Evolutionary conservation across 192 early-diverging fungal species (phyloP).

Genomic region (Obelidium mucronatum): DNA sequence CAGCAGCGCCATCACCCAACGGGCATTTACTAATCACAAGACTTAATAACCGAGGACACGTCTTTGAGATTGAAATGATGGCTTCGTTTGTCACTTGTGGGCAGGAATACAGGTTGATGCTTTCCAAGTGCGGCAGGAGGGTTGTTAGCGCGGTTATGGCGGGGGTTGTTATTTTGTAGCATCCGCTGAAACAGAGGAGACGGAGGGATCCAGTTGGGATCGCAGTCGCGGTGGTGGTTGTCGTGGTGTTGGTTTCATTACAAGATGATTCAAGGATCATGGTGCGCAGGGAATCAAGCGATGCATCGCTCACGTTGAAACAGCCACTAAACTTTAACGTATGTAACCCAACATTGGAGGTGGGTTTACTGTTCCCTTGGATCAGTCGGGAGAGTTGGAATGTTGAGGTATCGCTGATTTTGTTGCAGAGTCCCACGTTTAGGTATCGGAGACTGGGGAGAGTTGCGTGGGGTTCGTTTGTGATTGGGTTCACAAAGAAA

Average conservation of each 20-base stretch:
- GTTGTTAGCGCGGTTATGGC: conserved; percentile 22
- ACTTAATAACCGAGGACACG: conserved; percentile 26
- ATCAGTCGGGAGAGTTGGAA: background rate
- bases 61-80: conserved; percentile 4
- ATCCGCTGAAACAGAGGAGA: conserved; percentile 42
- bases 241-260: background rate
- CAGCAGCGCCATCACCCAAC: conserved; percentile 24
- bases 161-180: conserved; percentile 24
- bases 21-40: conserved; percentile 38
- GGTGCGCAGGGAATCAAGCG: background rate
- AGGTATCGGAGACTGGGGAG: conserved; percentile 9
- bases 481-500: background rate
- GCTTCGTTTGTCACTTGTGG: conserved; percentile 30
- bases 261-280: background rate
- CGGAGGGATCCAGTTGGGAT: background rate
- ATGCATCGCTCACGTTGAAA: conserved; percentile 14
- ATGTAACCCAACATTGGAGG: conserved; percentile 1
- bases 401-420: conserved; percentile 29
- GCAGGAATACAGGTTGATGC: conserved; percentile 41
- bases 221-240: background rate
- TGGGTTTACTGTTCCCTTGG: background rate
- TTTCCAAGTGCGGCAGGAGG: conserved; percentile 36
- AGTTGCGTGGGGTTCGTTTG: background rate
- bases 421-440: conserved; percentile 31
- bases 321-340: conserved; percentile 35